Evolutionary conservation across 2,329 filamentous ascomycete genomes (phyloP).

Genomic region (Aspergillus arachidicola): DNA sequence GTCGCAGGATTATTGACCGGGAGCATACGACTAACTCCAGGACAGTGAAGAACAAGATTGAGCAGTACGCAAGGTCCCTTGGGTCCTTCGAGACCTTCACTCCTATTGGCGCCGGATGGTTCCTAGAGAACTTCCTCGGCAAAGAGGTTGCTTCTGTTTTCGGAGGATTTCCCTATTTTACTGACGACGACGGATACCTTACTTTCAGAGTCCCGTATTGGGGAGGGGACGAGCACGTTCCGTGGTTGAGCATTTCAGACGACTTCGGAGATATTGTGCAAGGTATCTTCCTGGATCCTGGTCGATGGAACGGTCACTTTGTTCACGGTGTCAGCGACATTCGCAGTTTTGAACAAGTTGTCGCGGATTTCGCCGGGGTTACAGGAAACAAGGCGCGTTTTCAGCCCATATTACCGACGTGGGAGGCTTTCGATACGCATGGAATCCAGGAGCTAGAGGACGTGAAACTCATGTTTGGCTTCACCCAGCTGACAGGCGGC

Average conservation of each 20-base stretch:
- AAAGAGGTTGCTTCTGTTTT: conserved; percentile 38
- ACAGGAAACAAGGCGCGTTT: conserved; percentile 12
- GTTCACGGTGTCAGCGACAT: conserved; percentile 45
- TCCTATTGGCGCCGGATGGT: conserved; percentile 44
- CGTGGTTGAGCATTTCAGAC: conserved; percentile 43
- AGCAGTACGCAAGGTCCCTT: neutral
- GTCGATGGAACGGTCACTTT: conserved; percentile 38
- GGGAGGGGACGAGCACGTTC: conserved; percentile 44
- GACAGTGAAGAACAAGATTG: neutral
- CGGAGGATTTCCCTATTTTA: conserved; percentile 45
- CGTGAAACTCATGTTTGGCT: conserved; percentile 15
- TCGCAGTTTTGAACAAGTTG: conserved; percentile 31
- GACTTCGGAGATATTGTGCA: conserved; percentile 53
- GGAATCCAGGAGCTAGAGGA: conserved; percentile 15
- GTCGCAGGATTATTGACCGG: neutral
- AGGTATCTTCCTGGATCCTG: conserved; percentile 46
- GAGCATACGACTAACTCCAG: neutral
- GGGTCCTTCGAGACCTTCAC: neutral
- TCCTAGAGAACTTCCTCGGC: conserved; percentile 46
- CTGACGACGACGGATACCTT: conserved; percentile 40
- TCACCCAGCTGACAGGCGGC: conserved; percentile 14
- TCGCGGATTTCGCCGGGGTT: conserved; percentile 30
- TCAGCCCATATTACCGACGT: conserved; percentile 8
- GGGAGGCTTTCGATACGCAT: conserved; percentile 16
- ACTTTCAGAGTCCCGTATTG: conserved; percentile 42